A percentile compares a stretch with the other conserved stretches of the same genome.
phyloP scores from a whole-genome alignment of 805 yeast species.

The Candida wancherniae region DNA sequence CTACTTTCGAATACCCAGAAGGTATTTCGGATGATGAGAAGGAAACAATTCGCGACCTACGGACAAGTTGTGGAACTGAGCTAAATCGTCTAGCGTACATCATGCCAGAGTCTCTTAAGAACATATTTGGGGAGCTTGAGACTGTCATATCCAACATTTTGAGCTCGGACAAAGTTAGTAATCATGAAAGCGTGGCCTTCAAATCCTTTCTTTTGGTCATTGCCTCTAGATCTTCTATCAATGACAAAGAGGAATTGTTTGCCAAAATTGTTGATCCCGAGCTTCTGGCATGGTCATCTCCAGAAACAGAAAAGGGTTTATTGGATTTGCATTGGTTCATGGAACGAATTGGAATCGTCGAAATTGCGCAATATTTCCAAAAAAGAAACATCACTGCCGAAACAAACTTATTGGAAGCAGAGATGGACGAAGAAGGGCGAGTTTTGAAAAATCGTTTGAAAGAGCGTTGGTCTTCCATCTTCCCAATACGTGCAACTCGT shows the following conservation, averaged over 20 bases:
- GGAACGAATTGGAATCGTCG: slow-evolving; percentile 94
- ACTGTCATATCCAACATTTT: slow-evolving; percentile 70
- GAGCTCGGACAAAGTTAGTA: slow-evolving; percentile 65
- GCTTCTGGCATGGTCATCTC: slow-evolving; percentile 86
- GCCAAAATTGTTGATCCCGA: slow-evolving; percentile 91
- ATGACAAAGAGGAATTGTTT: slow-evolving; percentile 72
- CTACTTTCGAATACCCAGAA: slow-evolving; percentile 76
- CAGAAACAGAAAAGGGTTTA: slow-evolving; percentile 83
- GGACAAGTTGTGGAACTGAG: slow-evolving; percentile 93
- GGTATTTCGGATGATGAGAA: slow-evolving; percentile 65
- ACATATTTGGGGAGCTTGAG: slow-evolving; percentile 78
- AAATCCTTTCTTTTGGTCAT: slow-evolving; percentile 88
- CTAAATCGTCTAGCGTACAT: slow-evolving; percentile 87
- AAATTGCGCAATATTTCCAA: slow-evolving; percentile 86
- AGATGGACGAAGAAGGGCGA: slow-evolving; percentile 88
- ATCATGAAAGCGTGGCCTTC: slow-evolving; percentile 91
- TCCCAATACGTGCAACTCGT: slow-evolving; percentile 94
- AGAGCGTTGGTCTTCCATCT: slow-evolving; percentile 88
- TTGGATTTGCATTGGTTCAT: slow-evolving; percentile 94
- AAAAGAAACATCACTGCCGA: slow-evolving; percentile 72
- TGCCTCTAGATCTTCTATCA: slow-evolving; percentile 77
- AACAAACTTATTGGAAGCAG: slow-evolving; percentile 69
- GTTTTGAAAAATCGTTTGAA: slow-evolving; percentile 70
- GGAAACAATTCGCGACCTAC: slow-evolving; percentile 77
- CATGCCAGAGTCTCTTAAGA: slow-evolving; percentile 86